Percentiles rank a stretch among this genome's conserved stretches.
Conservation (phyloP, 305 asterid genomes). For the Lippia alba region DNA sequence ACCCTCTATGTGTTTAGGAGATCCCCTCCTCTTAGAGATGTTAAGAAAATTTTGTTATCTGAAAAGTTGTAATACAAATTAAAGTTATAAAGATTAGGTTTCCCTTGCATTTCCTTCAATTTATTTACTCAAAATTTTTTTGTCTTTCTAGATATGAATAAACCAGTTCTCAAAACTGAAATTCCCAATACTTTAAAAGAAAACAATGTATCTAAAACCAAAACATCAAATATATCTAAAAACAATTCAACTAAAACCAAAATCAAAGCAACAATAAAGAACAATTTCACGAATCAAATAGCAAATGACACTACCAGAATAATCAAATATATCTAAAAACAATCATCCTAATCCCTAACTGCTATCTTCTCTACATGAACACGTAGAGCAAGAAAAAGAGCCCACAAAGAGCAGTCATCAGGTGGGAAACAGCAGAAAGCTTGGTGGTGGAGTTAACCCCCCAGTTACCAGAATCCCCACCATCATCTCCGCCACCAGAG, state of each 20-base stretch:
- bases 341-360: not conserved
- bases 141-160: too few relatives aligned
- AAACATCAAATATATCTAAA: not conserved
- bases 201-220: not conserved
- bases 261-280: conserved; percentile 18
- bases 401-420: conserved; percentile 39
- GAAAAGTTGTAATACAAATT: too few relatives aligned
- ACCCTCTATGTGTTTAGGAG: too few relatives aligned
- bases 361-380: conserved; percentile 42
- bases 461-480: conserved; percentile 33
- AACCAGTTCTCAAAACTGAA: not conserved
- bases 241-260: not conserved
- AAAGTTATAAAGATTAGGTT: too few relatives aligned
- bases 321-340: not conserved
- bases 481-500: conserved; percentile 22
- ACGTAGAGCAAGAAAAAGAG: conserved; percentile 37
- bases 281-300: conserved; percentile 14
- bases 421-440: conserved; percentile 39
- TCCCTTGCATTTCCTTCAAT: too few relatives aligned
- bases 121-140: too few relatives aligned
- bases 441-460: conserved; percentile 38
- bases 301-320: conserved; percentile 15
- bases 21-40: too few relatives aligned
- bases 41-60: too few relatives aligned
- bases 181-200: not conserved